phyloP scores from a whole-genome alignment of 495 filamentous ascomycete genomes.

The Chlorociboria aeruginascens region DNA sequence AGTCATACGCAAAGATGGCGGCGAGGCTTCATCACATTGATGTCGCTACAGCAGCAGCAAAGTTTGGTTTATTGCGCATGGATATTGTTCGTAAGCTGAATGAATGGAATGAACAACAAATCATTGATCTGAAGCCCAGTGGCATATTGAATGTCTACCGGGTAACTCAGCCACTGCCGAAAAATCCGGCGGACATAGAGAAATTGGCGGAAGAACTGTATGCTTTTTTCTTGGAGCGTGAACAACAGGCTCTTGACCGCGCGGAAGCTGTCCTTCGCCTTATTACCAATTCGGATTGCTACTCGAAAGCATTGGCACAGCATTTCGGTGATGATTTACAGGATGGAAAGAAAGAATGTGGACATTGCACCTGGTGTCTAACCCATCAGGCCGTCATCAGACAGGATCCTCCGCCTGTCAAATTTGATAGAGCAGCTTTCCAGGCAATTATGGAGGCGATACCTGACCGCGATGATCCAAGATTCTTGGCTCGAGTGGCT shows the following conservation, averaged over 20 bases:
- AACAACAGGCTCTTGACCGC: slow-evolving; percentile 34
- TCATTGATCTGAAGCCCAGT: slow-evolving; percentile 33
- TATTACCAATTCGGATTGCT: slow-evolving; percentile 34
- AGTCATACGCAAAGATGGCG: slow-evolving; percentile 17
- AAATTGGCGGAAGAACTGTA: slow-evolving; percentile 31
- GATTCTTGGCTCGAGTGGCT: slow-evolving; percentile 40
- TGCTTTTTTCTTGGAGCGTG: slow-evolving; percentile 32
- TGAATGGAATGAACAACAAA: slow-evolving; percentile 29
- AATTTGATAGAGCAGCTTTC: slow-evolving; percentile 27
- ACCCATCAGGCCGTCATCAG: slow-evolving; percentile 27
- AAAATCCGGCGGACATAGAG: slow-evolving; percentile 23
- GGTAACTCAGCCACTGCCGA: slow-evolving; percentile 33
- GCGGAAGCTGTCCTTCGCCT: slow-evolving; percentile 35
- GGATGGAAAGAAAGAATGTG: slow-evolving; percentile 29
- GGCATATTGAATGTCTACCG: slow-evolving; percentile 39
- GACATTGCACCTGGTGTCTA: slow-evolving; percentile 40
- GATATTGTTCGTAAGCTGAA: slow-evolving; percentile 39
- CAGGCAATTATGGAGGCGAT: slow-evolving; percentile 27
- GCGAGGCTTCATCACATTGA: slow-evolving; percentile 30
- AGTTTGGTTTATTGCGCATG: slow-evolving; percentile 19
- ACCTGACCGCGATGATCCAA: slow-evolving; percentile 37
- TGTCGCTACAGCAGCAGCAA: slow-evolving; percentile 23
- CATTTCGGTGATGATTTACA: slow-evolving; percentile 43
- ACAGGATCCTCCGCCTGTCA: slow-evolving; percentile 11
- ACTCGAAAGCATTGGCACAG: slow-evolving; percentile 33